Conservation (phyloP, 805 yeast genomes). For the Candida odintsovae region DNA sequence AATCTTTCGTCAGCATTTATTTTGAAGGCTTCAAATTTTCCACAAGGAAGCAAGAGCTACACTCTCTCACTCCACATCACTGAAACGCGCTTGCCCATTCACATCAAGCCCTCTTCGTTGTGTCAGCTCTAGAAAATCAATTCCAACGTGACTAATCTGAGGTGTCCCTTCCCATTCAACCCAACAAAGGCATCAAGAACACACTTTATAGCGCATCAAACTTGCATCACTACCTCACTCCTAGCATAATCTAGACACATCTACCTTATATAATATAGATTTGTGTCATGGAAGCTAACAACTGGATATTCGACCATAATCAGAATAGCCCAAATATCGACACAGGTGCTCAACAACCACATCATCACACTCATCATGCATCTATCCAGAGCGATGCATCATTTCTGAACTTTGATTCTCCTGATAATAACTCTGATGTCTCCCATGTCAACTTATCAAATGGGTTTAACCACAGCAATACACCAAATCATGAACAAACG, state of each 20-base stretch:
- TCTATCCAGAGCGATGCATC: slow-evolving; percentile 1
- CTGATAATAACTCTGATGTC: slow-evolving; percentile 10
- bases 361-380: neutral
- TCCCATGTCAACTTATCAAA: slow-evolving; percentile 1
- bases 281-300: slow-evolving; percentile 7
- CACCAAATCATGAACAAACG: neutral
- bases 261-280: too few relatives aligned
- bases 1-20: neutral
- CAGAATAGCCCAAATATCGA: slow-evolving; percentile 3
- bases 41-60: neutral
- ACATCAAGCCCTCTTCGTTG: neutral
- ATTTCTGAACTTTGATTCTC: slow-evolving; percentile 19
- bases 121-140: neutral
- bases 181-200: too few relatives aligned
- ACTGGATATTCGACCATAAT: slow-evolving; percentile 11
- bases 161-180: neutral
- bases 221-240: too few relatives aligned
- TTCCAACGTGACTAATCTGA: neutral
- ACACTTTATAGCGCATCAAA: too few relatives aligned
- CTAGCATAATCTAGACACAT: neutral
- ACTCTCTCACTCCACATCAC: neutral
- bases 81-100: neutral
- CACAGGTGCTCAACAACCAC: slow-evolving; percentile 1
- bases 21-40: neutral
- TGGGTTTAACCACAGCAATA: neutral